Evolutionary conservation across 225 moss, liverwort and hornwort genomes (phyloP).

Genomic region (Physcomitrium patens): DNA sequence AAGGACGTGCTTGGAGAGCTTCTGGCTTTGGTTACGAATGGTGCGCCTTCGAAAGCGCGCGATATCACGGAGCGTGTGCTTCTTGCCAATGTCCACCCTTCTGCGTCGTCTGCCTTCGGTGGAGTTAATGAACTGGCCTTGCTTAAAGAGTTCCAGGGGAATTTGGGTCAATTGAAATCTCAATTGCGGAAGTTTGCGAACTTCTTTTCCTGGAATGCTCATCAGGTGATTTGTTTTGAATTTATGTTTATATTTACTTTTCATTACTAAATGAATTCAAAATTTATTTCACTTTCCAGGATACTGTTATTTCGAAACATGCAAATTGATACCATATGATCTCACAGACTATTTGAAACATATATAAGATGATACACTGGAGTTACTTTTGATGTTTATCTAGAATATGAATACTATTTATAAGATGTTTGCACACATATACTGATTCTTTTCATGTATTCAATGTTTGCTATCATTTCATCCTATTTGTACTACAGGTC

Average conservation of each 20-base stretch:
- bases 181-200: constrained; percentile 86
- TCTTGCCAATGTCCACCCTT: constrained; percentile 84
- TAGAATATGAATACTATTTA: too few relatives aligned
- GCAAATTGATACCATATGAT: too few relatives aligned
- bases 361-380: too few relatives aligned
- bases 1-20: constrained; percentile 83
- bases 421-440: too few relatives aligned
- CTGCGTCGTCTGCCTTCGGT: constrained; percentile 67
- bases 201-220: constrained; percentile 92
- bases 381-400: too few relatives aligned
- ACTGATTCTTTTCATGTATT: too few relatives aligned
- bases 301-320: too few relatives aligned
- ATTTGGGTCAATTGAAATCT: constrained; percentile 81
- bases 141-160: constrained; percentile 83
- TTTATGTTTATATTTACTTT: background rate
- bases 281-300: background rate
- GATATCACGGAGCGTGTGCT: constrained; percentile 91
- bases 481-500: too few relatives aligned
- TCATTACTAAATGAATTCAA: too few relatives aligned
- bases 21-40: constrained; percentile 81
- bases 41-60: constrained; percentile 87
- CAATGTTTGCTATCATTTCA: too few relatives aligned
- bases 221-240: constrained; percentile 55
- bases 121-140: constrained; percentile 76
- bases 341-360: too few relatives aligned